Conservation (phyloP, 805 yeast genomes). For the Sugiyamaella lignohabitans region DNA sequence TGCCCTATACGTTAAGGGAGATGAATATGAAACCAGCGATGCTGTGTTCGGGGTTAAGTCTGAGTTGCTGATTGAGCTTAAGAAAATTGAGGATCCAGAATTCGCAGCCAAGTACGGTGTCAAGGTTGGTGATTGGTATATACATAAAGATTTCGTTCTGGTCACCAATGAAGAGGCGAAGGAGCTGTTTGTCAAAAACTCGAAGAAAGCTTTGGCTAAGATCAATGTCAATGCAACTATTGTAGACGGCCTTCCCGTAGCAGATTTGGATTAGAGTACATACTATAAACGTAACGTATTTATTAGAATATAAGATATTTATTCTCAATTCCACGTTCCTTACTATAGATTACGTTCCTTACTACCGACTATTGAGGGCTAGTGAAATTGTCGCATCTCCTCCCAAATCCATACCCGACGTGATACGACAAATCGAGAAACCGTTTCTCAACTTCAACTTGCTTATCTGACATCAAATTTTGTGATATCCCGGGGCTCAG, state of each 20-base stretch:
- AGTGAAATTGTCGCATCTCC: too few species aligned
- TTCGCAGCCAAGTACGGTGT: slow-evolving; percentile 14
- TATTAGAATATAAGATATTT: not conserved
- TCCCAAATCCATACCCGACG: too few species aligned
- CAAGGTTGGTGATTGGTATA: slow-evolving; percentile 11
- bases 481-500: too few species aligned
- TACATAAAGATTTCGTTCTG: slow-evolving; percentile 17
- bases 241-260: slow-evolving; percentile 19
- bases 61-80: slow-evolving; percentile 18
- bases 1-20: slow-evolving; percentile 29
- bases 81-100: slow-evolving; percentile 8
- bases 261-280: slow-evolving; percentile 10
- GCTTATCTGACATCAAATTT: too few species aligned
- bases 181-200: slow-evolving; percentile 9
- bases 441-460: too few species aligned
- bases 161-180: slow-evolving; percentile 13
- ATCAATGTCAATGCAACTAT: slow-evolving; percentile 12
- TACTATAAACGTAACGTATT: not conserved
- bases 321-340: too few species aligned
- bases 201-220: slow-evolving; percentile 12
- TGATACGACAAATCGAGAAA: too few species aligned
- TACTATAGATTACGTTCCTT: too few species aligned
- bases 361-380: too few species aligned
- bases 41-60: slow-evolving; percentile 36
- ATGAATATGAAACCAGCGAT: slow-evolving; percentile 31